Percentiles rank a stretch among this genome's conserved stretches.
Evolutionary conservation across 2,329 filamentous ascomycete species (phyloP).

Genomic region (Pseudonectria foliicola): DNA sequence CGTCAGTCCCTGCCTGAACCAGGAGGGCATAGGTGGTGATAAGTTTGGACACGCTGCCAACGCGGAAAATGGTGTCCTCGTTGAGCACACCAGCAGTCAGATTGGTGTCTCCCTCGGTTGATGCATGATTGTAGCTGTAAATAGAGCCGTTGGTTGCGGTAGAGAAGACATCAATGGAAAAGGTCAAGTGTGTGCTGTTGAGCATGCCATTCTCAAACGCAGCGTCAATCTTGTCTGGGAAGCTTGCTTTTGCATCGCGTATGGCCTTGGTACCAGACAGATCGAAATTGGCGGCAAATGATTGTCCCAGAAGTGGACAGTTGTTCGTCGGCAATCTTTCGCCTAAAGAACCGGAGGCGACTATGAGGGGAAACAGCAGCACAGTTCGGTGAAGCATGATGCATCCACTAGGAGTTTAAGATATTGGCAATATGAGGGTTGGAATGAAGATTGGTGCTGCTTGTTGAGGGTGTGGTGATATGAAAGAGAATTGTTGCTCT

Average conservation of each 20-base stretch:
- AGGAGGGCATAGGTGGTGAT: constrained; percentile 16
- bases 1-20: constrained; percentile 7
- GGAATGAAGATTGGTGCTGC: no score
- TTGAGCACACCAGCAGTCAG: constrained; percentile 13
- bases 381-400: no score
- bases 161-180: constrained; percentile 21
- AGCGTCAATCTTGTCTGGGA: constrained; percentile 7
- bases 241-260: constrained; percentile 3
- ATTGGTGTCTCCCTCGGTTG: constrained; percentile 6
- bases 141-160: constrained; percentile 16
- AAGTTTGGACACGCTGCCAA: constrained; percentile 20
- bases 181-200: constrained; percentile 12
- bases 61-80: constrained; percentile 16
- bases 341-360: no score
- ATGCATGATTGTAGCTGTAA: constrained; percentile 15
- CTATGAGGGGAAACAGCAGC: no score
- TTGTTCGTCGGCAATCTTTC: constrained; percentile 5
- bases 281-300: constrained; percentile 15
- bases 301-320: constrained; percentile 15
- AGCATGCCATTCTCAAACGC: constrained; percentile 3
- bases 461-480: no score
- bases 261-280: constrained; percentile 6
- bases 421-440: no score
- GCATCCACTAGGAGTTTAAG: no score
- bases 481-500: no score